Evolutionary conservation across 2,329 filamentous ascomycete genomes (phyloP), one percentile per base, ranked within the genome.

Genomic region (Cylindrodendrum hubeiense): DNA sequence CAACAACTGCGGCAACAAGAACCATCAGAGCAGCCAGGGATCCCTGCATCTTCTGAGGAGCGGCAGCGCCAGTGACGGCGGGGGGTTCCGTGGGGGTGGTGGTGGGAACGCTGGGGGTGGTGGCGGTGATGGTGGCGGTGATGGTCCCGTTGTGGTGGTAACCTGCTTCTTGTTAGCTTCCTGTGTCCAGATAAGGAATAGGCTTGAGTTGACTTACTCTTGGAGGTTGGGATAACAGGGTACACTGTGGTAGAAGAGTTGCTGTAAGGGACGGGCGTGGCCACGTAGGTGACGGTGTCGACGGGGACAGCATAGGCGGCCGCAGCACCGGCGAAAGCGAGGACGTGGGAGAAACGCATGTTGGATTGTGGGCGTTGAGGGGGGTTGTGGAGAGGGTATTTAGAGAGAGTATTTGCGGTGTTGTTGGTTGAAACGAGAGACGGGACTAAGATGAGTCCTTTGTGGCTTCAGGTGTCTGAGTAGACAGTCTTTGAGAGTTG

Each of bases 261-360:
- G 41, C 28, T 30, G 28, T 21, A 17, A 56, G 67, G 28, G 22
- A 66, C 46, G 41, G 71, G 68, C 39, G 68, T 69, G 61, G 57
- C 33, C n/a, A 33, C 55, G 26, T 19, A n/a, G 55, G 53, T 61
- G 51, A 70, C 68, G 52, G 72, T 34, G 43, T 49, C 53, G 30
- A 22, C 56, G 21, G 60, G 56, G 44, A 55, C 61, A 28, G 39
- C 21, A 41, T 57, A 52, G 53, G 69, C 73, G 61, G 68, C 34
- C 55, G 71, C 72, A 56, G 68, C 65, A 65, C 70, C 70, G 59
- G 68, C 72, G 62, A 75, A 68, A 64, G 70, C 70, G 68, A 75
- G 63, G 63, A 75, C 66, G 65, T 68, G 68, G 65, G 70, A 59
- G 55, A 71, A 73, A 64, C 66, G 72, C 72, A 74, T 74, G 50